These are phyloP conservation scores for Solanum dulcamara DNA, from an alignment of 257 asterid species.

Conservation along the genomic window DNA sequence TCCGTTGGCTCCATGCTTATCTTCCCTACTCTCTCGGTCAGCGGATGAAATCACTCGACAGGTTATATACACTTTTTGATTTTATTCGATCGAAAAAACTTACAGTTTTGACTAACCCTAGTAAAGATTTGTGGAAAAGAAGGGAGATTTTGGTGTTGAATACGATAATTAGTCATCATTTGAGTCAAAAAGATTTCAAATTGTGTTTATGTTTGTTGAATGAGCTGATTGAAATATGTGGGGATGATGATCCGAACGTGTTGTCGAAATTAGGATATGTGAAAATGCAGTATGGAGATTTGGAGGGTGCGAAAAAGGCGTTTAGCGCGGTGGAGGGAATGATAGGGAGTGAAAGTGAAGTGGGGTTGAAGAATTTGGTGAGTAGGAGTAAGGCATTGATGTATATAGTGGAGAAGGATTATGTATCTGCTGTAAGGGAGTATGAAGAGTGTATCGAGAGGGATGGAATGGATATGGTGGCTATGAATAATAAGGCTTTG, in stretches of 20 bases:
- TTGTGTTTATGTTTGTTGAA: conserved; percentile 54
- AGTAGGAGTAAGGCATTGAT: conserved; percentile 80
- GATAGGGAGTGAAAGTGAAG: conserved; percentile 26
- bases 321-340: conserved; percentile 48
- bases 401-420: conserved; percentile 84
- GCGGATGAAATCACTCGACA: conserved; percentile 65
- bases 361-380: conserved; percentile 57
- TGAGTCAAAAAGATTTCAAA: conserved; percentile 74
- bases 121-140: conserved; percentile 42
- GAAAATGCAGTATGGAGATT: conserved; percentile 92
- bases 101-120: neutral
- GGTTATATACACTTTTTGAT: conserved; percentile 57
- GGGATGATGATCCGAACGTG: conserved; percentile 38
- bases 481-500: conserved; percentile 82
- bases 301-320: conserved; percentile 67
- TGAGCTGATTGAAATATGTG: conserved; percentile 24
- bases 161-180: conserved; percentile 68
- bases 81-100: conserved; percentile 33
- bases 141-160: conserved; percentile 55
- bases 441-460: conserved; percentile 82
- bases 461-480: conserved; percentile 70
- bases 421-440: conserved; percentile 86
- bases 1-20: conserved; percentile 82
- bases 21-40: conserved; percentile 68
- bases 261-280: conserved; percentile 75